These are phyloP conservation scores for Paratinospora sagittata DNA, from an alignment of 164 flowering plant species.

Conservation along the genomic window DNA sequence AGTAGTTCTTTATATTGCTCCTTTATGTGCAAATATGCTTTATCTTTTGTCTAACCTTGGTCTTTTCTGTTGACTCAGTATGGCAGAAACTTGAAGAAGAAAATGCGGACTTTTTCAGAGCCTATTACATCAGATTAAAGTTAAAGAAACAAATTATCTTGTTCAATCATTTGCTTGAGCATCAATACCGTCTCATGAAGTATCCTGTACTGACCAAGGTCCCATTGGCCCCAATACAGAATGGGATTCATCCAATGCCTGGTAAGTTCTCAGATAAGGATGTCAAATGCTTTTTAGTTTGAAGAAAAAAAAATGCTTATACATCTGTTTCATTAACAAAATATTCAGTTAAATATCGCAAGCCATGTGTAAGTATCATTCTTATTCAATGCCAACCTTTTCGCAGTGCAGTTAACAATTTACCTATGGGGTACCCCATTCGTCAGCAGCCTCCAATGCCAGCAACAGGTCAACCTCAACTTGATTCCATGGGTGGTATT, in stretches of 20 bases:
- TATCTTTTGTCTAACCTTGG: neutral
- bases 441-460: slow-evolving; percentile 70
- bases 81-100: slow-evolving; percentile 99
- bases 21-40: slow-evolving; percentile 7
- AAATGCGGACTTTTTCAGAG: slow-evolving; percentile 97
- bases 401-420: slow-evolving; percentile 86
- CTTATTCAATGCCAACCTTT: slow-evolving; percentile 35
- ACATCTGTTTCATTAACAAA: neutral
- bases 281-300: neutral
- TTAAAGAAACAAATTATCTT: too few species aligned
- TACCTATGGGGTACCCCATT: slow-evolving; percentile 95
- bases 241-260: slow-evolving; percentile 94
- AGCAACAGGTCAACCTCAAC: slow-evolving; percentile 83
- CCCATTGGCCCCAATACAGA: slow-evolving; percentile 82
- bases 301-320: neutral
- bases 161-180: slow-evolving; percentile 91
- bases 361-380: slow-evolving; percentile 21
- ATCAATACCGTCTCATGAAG: slow-evolving; percentile 80
- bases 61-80: slow-evolving; percentile 38
- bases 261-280: slow-evolving; percentile 26
- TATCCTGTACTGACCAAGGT: slow-evolving; percentile 63
- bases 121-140: too few species aligned
- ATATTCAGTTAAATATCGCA: neutral
- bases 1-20: neutral
- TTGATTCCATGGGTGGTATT: slow-evolving; percentile 71